These are phyloP conservation scores for Kwoniella mangroviensis DNA, from an alignment of 768 basidiomycete genomes.

Conservation along the genomic window DNA sequence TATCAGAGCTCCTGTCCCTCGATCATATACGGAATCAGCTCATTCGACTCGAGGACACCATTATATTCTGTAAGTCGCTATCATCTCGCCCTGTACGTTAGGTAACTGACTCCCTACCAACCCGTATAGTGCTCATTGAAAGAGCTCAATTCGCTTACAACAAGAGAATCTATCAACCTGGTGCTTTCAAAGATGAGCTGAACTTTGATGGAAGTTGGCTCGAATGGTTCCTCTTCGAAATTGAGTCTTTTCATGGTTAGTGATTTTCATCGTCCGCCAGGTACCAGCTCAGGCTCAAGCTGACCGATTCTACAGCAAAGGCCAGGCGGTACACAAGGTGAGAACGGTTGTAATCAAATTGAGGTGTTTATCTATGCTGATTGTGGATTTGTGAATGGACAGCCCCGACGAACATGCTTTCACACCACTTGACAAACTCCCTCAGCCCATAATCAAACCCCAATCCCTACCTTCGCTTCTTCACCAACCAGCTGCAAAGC, in stretches of 20 bases:
- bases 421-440: constrained; percentile 70
- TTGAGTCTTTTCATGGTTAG: constrained; percentile 90
- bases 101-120: too few relatives aligned
- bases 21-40: constrained; percentile 85
- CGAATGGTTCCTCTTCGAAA: constrained; percentile 97
- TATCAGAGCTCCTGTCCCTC: constrained; percentile 78
- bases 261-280: too few relatives aligned
- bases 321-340: constrained; percentile 93
- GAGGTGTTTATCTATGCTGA: background rate
- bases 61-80: constrained; percentile 74
- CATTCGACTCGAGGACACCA: constrained; percentile 92
- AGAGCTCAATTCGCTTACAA: constrained; percentile 96
- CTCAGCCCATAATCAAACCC: constrained; percentile 67
- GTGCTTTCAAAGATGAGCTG: constrained; percentile 72
- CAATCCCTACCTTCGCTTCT: constrained; percentile 81
- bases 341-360: constrained; percentile 19
- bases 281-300: too few relatives aligned
- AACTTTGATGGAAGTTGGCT: constrained; percentile 89
- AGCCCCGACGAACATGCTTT: constrained; percentile 99
- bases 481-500: constrained; percentile 60
- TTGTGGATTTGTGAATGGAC: constrained; percentile 16
- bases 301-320: constrained; percentile 67
- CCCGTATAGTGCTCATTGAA: constrained; percentile 75
- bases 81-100: background rate
- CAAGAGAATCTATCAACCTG: constrained; percentile 79